phyloP scores from a whole-genome alignment of 768 basidiomycete genomes.

The Pulveroboletus sp. region DNA sequence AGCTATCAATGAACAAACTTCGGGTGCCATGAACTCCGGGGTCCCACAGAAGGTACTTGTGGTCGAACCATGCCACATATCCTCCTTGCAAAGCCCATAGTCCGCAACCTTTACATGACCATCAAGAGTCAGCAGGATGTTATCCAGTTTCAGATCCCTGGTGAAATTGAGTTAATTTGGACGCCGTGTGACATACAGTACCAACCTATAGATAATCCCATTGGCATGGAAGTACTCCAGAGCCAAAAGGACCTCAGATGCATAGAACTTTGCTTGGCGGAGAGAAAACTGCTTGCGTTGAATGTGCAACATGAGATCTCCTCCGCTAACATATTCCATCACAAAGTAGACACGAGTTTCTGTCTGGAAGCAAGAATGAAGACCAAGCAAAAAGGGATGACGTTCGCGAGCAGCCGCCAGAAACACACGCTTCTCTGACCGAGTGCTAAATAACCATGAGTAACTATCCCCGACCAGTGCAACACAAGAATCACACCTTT shows the following conservation, averaged over 20 bases:
- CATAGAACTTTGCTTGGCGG: slow-evolving; percentile 98
- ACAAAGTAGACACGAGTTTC: slow-evolving; percentile 99
- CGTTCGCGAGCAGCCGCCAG: slow-evolving; percentile 94
- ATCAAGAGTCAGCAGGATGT: slow-evolving; percentile 93
- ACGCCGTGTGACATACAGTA: background rate
- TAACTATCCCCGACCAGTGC: background rate
- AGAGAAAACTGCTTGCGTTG: slow-evolving; percentile 99
- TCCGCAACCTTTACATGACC: slow-evolving; percentile 99
- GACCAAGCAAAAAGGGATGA: slow-evolving; percentile 93
- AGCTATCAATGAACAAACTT: slow-evolving; percentile 52
- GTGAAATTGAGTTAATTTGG: background rate
- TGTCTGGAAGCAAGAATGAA: slow-evolving; percentile 99
- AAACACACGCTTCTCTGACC: slow-evolving; percentile 98
- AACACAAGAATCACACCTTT: slow-evolving; percentile 61
- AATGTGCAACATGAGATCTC: slow-evolving; percentile 99
- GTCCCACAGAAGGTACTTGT: slow-evolving; percentile 99
- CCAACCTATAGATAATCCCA: slow-evolving; percentile 97
- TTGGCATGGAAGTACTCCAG: slow-evolving; percentile 98
- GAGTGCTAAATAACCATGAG: slow-evolving; percentile 59
- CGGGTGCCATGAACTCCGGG: slow-evolving; percentile 99
- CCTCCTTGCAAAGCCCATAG: slow-evolving; percentile 98
- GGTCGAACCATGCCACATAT: slow-evolving; percentile 96
- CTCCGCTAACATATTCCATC: slow-evolving; percentile 99
- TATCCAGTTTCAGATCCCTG: slow-evolving; percentile 97
- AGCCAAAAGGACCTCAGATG: slow-evolving; percentile 92